Percentiles rank a stretch among this genome's conserved stretches.
phyloP scores from a whole-genome alignment of 371 early-diverging fungal genomes.

The Gilbertella persicaria region DNA sequence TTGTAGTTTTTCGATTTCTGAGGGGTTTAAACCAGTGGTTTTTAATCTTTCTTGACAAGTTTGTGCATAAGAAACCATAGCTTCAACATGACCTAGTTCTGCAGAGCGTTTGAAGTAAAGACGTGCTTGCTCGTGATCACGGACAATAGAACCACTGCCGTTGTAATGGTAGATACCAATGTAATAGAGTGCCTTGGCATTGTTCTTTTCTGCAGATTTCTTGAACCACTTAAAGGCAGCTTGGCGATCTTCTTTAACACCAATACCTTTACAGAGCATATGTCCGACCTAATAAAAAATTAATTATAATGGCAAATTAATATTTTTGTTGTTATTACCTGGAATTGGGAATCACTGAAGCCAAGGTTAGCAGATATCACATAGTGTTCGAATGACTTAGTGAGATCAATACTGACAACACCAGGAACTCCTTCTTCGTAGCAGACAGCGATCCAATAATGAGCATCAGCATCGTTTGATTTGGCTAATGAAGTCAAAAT shows the following conservation, averaged over 20 bases:
- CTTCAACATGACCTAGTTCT: constrained; percentile 37
- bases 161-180: constrained; percentile 52
- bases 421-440: constrained; percentile 44
- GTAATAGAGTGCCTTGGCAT: constrained; percentile 43
- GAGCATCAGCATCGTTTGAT: constrained; percentile 24
- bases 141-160: constrained; percentile 36
- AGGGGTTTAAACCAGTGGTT: not conserved
- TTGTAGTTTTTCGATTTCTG: constrained; percentile 23
- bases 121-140: constrained; percentile 38
- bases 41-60: constrained; percentile 36
- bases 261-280: constrained; percentile 55
- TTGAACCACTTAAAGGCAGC: constrained; percentile 57
- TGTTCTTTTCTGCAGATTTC: constrained; percentile 50
- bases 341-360: constrained; percentile 39
- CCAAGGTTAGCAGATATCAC: constrained; percentile 32
- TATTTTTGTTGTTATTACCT: constrained; percentile 24
- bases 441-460: constrained; percentile 48
- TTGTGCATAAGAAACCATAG: constrained; percentile 47
- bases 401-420: constrained; percentile 23
- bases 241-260: constrained; percentile 43
- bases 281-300: constrained; percentile 38
- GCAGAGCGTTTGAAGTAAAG: constrained; percentile 49
- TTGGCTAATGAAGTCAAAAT: constrained; percentile 25
- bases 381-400: constrained; percentile 37
- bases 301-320: constrained; percentile 2